Conservation (phyloP, 768 basidiomycete species). For the Chiua virens region DNA sequence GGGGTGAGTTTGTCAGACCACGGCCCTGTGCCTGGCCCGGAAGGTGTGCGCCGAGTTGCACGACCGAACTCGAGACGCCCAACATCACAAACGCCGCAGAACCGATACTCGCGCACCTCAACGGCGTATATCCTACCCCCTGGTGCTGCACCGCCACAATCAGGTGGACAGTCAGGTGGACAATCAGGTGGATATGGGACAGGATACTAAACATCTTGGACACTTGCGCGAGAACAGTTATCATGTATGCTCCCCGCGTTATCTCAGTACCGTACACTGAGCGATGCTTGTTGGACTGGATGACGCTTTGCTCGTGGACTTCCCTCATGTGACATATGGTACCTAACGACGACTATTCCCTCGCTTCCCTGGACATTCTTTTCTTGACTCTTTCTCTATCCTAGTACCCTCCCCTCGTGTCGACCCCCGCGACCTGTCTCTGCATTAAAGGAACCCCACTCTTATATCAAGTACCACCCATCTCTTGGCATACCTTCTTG, state of each 20-base stretch:
- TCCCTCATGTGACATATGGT: constrained; percentile 6
- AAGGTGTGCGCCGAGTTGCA: constrained; percentile 79
- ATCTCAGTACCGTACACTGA: too few species aligned
- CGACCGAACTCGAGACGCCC: constrained; percentile 56
- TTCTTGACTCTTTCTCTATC: constrained; percentile 3
- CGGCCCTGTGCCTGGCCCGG: constrained; percentile 78
- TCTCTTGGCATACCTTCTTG: background rate
- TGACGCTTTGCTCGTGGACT: constrained; percentile 1
- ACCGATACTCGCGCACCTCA: constrained; percentile 70
- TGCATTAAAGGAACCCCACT: too few species aligned
- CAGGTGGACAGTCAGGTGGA: too few species aligned
- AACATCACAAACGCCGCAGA: constrained; percentile 60
- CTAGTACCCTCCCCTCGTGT: constrained; percentile 3
- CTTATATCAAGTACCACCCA: background rate
- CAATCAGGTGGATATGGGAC: constrained; percentile 14
- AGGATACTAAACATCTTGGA: constrained; percentile 13
- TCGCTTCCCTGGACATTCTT: constrained; percentile 8
- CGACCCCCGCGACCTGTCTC: background rate
- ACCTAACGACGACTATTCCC: constrained; percentile 3
- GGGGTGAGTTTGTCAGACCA: constrained; percentile 80
- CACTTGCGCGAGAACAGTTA: constrained; percentile 1
- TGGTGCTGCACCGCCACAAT: constrained; percentile 69
- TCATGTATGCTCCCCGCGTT: background rate
- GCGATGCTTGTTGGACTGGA: constrained; percentile 13
- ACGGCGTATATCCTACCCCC: constrained; percentile 60